Percentiles rank a stretch among this genome's conserved stretches.
phyloP scores from a whole-genome alignment of 2,329 filamentous ascomycete species.

The Arthrobotrys iridis region DNA sequence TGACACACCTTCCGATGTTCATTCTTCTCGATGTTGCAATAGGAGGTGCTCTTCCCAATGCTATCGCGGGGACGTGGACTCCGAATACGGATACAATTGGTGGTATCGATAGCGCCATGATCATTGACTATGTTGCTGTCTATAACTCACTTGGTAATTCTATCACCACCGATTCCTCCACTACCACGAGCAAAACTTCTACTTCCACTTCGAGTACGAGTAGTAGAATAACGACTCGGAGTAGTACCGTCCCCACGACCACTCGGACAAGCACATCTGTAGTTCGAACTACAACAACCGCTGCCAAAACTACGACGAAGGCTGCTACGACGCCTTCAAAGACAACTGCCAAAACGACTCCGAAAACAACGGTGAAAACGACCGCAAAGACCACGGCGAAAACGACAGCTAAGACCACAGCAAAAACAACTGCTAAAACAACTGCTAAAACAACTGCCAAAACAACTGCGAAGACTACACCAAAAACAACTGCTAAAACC shows the following conservation, averaged over 20 bases:
- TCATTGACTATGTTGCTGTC: constrained; percentile 63
- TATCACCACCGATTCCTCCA: not conserved
- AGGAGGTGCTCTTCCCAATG: constrained; percentile 62
- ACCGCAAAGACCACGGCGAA: not conserved
- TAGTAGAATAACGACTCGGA: not conserved
- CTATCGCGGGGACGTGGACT: constrained; percentile 59
- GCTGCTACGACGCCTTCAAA: not conserved
- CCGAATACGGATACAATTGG: constrained; percentile 60
- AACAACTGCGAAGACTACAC: too few relatives aligned
- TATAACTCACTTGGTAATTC: constrained; percentile 57
- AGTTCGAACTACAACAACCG: not conserved
- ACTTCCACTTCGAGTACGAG: not conserved
- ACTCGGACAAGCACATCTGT: not conserved
- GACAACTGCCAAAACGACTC: not conserved
- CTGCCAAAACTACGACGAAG: not conserved
- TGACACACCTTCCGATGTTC: constrained; percentile 60
- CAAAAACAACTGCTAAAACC: too few relatives aligned
- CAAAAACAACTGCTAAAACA: not conserved
- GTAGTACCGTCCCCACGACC: constrained; percentile 3
- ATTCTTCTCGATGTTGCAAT: constrained; percentile 63
- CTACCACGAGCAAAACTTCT: not conserved
- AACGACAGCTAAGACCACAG: not conserved
- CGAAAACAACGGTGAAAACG: not conserved
- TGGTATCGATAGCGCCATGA: constrained; percentile 60
- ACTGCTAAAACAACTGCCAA: constrained; percentile 3